Evolutionary conservation across 305 asterid species (phyloP).

Genomic region (Plantago lanceolata): DNA sequence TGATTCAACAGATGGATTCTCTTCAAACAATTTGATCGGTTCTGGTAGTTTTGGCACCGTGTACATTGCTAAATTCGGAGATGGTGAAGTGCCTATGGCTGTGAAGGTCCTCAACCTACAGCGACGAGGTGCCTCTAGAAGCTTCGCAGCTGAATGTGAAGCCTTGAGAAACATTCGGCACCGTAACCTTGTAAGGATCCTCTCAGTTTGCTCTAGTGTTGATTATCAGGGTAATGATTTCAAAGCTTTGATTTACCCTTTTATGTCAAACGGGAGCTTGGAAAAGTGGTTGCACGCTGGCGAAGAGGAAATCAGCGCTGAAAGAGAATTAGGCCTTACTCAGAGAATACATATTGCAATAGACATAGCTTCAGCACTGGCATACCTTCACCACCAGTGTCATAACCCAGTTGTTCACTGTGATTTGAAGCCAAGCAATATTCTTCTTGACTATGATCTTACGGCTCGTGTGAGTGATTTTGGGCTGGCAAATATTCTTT

Average conservation of each 20-base stretch:
- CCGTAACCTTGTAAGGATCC: constrained; percentile 50
- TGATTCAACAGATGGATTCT: constrained; percentile 43
- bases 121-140: constrained; percentile 29
- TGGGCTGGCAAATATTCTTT: constrained; percentile 51
- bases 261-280: constrained; percentile 63
- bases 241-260: constrained; percentile 43
- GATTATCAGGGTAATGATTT: constrained; percentile 43
- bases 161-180: constrained; percentile 48
- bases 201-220: constrained; percentile 47
- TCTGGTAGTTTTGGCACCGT: constrained; percentile 53
- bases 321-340: constrained; percentile 32
- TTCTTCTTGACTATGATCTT: constrained; percentile 48
- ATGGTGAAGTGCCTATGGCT: constrained; percentile 35
- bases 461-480: constrained; percentile 60
- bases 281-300: constrained; percentile 45
- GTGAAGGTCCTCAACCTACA: constrained; percentile 43
- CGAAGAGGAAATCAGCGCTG: constrained; percentile 23
- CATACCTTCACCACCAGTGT: constrained; percentile 49
- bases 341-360: constrained; percentile 20
- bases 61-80: constrained; percentile 31
- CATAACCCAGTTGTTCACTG: constrained; percentile 49
- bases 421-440: constrained; percentile 59
- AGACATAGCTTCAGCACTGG: constrained; percentile 49
- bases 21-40: constrained; percentile 43
- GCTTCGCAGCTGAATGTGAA: constrained; percentile 46